Conservation (phyloP, 208 protist species). For the Leishmania lainsoni region DNA sequence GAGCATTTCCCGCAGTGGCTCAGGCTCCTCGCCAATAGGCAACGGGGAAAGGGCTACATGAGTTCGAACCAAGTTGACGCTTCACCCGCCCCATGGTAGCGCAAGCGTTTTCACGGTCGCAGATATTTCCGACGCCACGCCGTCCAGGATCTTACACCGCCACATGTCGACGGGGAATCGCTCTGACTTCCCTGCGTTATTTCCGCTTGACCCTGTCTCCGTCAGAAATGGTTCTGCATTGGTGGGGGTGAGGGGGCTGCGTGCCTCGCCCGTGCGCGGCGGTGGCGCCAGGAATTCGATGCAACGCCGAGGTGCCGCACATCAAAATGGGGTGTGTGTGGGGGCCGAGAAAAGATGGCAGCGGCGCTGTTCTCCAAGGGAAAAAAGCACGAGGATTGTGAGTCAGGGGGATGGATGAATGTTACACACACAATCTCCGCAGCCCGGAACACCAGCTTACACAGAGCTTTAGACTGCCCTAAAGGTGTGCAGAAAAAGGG, state of each 20-base stretch:
- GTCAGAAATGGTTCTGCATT: not conserved
- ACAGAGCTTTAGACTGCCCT: not conserved
- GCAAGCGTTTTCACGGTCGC: not conserved
- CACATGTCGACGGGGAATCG: not conserved
- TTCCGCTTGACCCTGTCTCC: not conserved
- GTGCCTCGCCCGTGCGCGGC: too few species aligned
- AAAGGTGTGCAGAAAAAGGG: not conserved
- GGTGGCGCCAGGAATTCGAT: too few species aligned
- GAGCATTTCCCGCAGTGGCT: not conserved
- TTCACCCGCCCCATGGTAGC: not conserved
- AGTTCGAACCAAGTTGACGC: not conserved
- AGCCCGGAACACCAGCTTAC: not conserved
- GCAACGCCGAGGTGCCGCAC: not conserved
- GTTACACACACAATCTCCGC: not conserved
- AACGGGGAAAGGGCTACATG: not conserved
- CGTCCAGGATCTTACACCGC: not conserved
- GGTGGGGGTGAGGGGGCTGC: not conserved
- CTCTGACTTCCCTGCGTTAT: not conserved
- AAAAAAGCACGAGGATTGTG: not conserved
- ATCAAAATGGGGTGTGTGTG: not conserved
- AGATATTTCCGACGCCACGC: not conserved
- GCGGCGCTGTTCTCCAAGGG: not conserved
- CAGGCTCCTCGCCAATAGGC: not conserved
- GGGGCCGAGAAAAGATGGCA: not conserved
- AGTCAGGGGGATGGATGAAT: not conserved